These are phyloP conservation scores for Chaetomium tenue DNA, from an alignment of 495 filamentous ascomycete species.

Conservation along the genomic window DNA sequence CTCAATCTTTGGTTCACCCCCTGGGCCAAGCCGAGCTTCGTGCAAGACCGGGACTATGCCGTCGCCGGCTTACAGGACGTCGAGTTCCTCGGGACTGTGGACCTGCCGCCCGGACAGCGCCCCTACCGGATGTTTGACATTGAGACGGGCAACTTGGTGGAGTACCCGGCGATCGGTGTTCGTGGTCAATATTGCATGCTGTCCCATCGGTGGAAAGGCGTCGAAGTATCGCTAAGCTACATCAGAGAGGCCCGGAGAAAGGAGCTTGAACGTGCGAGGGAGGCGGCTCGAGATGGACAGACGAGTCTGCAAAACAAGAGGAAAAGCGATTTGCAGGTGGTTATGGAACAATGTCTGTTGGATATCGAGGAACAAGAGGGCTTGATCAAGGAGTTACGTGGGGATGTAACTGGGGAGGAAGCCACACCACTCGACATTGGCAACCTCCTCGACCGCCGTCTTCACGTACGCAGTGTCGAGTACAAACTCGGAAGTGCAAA, in stretches of 20 bases:
- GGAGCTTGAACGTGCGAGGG: conserved; percentile 19
- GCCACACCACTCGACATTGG: conserved; percentile 14
- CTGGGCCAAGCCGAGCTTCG: conserved; percentile 34
- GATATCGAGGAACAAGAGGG: conserved; percentile 33
- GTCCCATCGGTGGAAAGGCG: conserved; percentile 50
- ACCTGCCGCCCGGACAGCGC: conserved; percentile 23
- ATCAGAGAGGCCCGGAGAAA: conserved; percentile 27
- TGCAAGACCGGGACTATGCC: conserved; percentile 23
- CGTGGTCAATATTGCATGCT: conserved; percentile 47
- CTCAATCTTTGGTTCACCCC: conserved; percentile 36
- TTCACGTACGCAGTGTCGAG: conserved; percentile 13
- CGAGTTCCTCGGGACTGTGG: conserved; percentile 27
- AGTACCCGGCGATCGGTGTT: conserved; percentile 31
- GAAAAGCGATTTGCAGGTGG: conserved; percentile 25
- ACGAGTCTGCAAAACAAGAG: background rate
- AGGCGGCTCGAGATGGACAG: background rate
- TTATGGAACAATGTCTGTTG: conserved; percentile 25
- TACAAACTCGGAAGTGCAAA: conserved; percentile 16
- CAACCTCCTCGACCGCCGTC: conserved; percentile 15
- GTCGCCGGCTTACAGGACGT: conserved; percentile 27
- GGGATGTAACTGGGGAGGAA: background rate
- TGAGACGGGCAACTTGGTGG: conserved; percentile 43
- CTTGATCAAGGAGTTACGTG: conserved; percentile 17
- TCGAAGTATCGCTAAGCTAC: conserved; percentile 41
- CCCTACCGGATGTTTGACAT: conserved; percentile 49